phyloP scores from a whole-genome alignment of 192 early-diverging fungal genomes.

The Podila minutissima region DNA sequence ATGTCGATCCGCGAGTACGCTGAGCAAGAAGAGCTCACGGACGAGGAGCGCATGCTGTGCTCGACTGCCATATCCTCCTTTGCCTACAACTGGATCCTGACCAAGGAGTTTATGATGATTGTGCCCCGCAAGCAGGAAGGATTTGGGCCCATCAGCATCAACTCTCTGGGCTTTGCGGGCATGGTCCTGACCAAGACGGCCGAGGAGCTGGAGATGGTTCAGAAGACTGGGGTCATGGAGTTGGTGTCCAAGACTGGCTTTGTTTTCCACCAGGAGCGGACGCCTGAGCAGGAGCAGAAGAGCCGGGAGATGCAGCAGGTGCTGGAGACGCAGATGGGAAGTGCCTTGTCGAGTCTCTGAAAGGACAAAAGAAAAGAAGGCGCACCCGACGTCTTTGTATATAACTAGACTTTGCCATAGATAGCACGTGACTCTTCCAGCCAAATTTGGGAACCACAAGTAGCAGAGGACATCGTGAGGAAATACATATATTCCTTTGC shows the following conservation, averaged over 20 bases:
- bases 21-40: slow-evolving; percentile 17
- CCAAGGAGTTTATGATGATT: slow-evolving; percentile 63
- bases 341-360: slow-evolving; percentile 14
- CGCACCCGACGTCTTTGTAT: neutral
- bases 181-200: slow-evolving; percentile 53
- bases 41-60: slow-evolving; percentile 8
- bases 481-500: too few relatives aligned
- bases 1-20: slow-evolving; percentile 54
- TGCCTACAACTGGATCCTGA: slow-evolving; percentile 66
- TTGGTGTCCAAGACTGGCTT: slow-evolving; percentile 46
- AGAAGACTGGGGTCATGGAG: slow-evolving; percentile 28
- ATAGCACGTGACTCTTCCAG: too few relatives aligned
- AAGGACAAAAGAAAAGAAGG: neutral
- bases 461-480: too few relatives aligned
- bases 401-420: too few relatives aligned
- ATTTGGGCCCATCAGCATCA: slow-evolving; percentile 34
- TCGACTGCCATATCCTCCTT: slow-evolving; percentile 9
- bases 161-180: slow-evolving; percentile 65
- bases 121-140: slow-evolving; percentile 55
- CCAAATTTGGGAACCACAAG: too few relatives aligned
- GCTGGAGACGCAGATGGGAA: slow-evolving; percentile 26
- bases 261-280: neutral
- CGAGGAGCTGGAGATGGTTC: slow-evolving; percentile 52
- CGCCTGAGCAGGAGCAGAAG: slow-evolving; percentile 12
- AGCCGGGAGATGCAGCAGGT: slow-evolving; percentile 9